Evolutionary conservation across 495 filamentous ascomycete genomes (phyloP).

Genomic region (Penicillium roqueforti): DNA sequence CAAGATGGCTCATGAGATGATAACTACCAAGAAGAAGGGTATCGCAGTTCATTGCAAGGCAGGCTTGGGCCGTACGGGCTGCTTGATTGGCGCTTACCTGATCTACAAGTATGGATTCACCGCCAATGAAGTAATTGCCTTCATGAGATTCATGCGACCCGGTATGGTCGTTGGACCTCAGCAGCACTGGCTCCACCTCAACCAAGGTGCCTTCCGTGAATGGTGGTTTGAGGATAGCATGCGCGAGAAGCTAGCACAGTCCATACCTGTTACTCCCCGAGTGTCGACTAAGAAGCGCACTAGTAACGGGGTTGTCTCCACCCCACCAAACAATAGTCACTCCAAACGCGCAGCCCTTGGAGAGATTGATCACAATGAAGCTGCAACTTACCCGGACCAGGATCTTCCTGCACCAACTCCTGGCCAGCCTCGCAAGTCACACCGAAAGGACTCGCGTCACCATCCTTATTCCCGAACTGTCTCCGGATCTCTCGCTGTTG

Average conservation of each 20-base stretch:
- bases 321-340: slow-evolving; percentile 75
- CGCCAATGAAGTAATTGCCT: slow-evolving; percentile 96
- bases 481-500: slow-evolving; percentile 38
- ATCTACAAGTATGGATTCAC: slow-evolving; percentile 99
- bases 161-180: slow-evolving; percentile 99
- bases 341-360: slow-evolving; percentile 76
- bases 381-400: slow-evolving; percentile 53
- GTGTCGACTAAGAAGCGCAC: slow-evolving; percentile 48
- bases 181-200: slow-evolving; percentile 97
- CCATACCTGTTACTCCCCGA: slow-evolving; percentile 74
- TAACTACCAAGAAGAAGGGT: slow-evolving; percentile 76
- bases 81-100: slow-evolving; percentile 93
- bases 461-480: slow-evolving; percentile 50
- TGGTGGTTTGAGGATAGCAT: slow-evolving; percentile 96
- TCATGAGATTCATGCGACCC: slow-evolving; percentile 98
- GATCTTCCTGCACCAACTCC: slow-evolving; percentile 93
- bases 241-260: slow-evolving; percentile 58
- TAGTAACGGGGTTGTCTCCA: slow-evolving; percentile 64
- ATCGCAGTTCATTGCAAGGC: slow-evolving; percentile 99
- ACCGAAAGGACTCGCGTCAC: slow-evolving; percentile 55
- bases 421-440: slow-evolving; percentile 88
- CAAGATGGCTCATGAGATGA: slow-evolving; percentile 89
- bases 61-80: slow-evolving; percentile 92
- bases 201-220: slow-evolving; percentile 92
- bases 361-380: slow-evolving; percentile 80